A percentile compares a stretch with the other conserved stretches of the same genome.
Evolutionary conservation across 371 early-diverging fungal genomes (phyloP).

Genomic region (Thermomucor indicae-seudaticae): DNA sequence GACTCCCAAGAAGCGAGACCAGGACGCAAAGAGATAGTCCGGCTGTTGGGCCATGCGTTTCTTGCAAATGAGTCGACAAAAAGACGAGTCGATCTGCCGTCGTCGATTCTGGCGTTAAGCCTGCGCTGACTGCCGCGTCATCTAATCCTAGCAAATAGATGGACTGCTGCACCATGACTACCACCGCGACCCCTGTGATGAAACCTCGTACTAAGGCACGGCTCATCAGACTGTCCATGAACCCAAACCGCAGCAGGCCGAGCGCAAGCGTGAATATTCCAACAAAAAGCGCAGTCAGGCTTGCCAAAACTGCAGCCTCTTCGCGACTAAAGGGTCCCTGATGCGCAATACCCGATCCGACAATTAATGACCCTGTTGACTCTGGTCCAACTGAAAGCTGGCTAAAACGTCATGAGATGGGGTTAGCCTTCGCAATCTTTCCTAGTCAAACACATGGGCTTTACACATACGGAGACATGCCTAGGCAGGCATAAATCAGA

Average conservation of each 20-base stretch:
- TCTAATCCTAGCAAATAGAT: slow-evolving; percentile 68
- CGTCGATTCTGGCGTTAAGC: slow-evolving; percentile 53
- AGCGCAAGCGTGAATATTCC: slow-evolving; percentile 81
- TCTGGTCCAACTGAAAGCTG: slow-evolving; percentile 92
- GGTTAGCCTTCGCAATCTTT: neutral
- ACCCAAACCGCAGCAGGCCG: slow-evolving; percentile 88
- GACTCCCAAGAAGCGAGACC: slow-evolving; percentile 49
- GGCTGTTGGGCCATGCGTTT: slow-evolving; percentile 20
- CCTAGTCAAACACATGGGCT: neutral
- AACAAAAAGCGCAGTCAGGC: slow-evolving; percentile 68
- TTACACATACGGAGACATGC: slow-evolving; percentile 65
- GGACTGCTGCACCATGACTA: slow-evolving; percentile 78
- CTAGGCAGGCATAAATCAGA: slow-evolving; percentile 75
- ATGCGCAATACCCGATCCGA: slow-evolving; percentile 72
- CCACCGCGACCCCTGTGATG: slow-evolving; percentile 82
- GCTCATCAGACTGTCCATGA: slow-evolving; percentile 87
- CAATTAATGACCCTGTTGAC: slow-evolving; percentile 84
- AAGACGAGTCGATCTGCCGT: slow-evolving; percentile 65
- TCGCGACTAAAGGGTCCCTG: slow-evolving; percentile 37
- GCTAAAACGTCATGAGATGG: slow-evolving; percentile 12
- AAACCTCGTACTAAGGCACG: slow-evolving; percentile 86
- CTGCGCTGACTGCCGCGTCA: slow-evolving; percentile 22
- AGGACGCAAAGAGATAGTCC: slow-evolving; percentile 61
- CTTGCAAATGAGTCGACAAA: slow-evolving; percentile 22
- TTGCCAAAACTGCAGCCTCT: slow-evolving; percentile 50